phyloP scores from a whole-genome alignment of 2,329 filamentous ascomycete species.

The Diaporthe sp. region DNA sequence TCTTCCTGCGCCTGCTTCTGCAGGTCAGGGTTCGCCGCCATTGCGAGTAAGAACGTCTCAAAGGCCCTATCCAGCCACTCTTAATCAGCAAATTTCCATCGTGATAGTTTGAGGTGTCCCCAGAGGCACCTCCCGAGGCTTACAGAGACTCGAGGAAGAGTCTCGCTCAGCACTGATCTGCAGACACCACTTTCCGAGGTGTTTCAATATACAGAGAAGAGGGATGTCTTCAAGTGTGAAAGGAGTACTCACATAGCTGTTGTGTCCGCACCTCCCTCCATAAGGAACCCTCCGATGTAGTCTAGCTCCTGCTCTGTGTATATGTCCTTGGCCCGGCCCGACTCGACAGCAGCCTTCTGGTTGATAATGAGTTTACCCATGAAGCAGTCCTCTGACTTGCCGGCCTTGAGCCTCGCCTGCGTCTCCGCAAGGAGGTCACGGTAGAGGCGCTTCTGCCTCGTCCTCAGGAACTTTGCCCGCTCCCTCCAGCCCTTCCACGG shows the following conservation, averaged over 20 bases:
- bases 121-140: background rate
- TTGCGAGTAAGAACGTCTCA: constrained; percentile 41
- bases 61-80: background rate
- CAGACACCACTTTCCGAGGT: too few relatives aligned
- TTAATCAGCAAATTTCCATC: too few relatives aligned
- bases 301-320: constrained; percentile 41
- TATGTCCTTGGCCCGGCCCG: constrained; percentile 33
- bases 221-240: background rate
- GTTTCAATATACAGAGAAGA: background rate
- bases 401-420: constrained; percentile 38
- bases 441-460: constrained; percentile 42
- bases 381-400: constrained; percentile 41
- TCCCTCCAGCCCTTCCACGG: constrained; percentile 45
- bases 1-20: constrained; percentile 42
- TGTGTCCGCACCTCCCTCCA: constrained; percentile 44
- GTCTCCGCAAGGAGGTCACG: constrained; percentile 40
- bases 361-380: constrained; percentile 30
- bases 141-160: background rate
- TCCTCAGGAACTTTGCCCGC: constrained; percentile 32
- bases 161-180: background rate
- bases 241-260: constrained; percentile 30
- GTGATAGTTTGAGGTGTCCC: background rate
- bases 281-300: constrained; percentile 41
- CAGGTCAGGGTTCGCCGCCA: constrained; percentile 42
- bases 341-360: constrained; percentile 12